phyloP scores from a whole-genome alignment of 2,329 filamentous ascomycete species.

The Stagonosporopsis chrysanthemi region DNA sequence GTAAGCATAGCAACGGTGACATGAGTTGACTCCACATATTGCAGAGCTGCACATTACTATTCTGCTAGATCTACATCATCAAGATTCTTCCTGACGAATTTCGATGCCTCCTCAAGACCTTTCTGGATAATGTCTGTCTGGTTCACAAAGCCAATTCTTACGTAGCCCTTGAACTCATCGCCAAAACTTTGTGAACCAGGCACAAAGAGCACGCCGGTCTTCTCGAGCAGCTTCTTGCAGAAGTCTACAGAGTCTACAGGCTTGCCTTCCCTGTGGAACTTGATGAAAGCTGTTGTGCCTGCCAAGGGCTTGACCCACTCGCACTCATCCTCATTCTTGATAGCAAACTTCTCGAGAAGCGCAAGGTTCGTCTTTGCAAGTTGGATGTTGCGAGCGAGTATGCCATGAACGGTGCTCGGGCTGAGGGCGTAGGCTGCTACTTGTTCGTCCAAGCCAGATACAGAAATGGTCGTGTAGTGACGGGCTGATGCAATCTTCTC shows the following conservation, averaged over 20 bases:
- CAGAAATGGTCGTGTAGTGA: slow-evolving; percentile 87
- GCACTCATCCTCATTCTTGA: slow-evolving; percentile 68
- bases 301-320: slow-evolving; percentile 78
- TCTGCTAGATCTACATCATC: slow-evolving; percentile 58
- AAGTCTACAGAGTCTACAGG: slow-evolving; percentile 76
- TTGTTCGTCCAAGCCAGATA: slow-evolving; percentile 81
- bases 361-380: slow-evolving; percentile 73
- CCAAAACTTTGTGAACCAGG: slow-evolving; percentile 81
- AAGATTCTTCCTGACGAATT: slow-evolving; percentile 64
- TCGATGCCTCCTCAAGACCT: slow-evolving; percentile 64
- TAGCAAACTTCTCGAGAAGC: slow-evolving; percentile 72
- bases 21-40: not conserved
- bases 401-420: slow-evolving; percentile 66
- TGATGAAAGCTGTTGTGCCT: slow-evolving; percentile 81
- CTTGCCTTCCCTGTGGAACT: slow-evolving; percentile 67
- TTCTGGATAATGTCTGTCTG: slow-evolving; percentile 73
- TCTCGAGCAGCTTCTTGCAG: slow-evolving; percentile 71
- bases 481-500: slow-evolving; percentile 69
- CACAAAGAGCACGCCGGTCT: slow-evolving; percentile 75
- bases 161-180: slow-evolving; percentile 72
- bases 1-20: not conserved
- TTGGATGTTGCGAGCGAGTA: slow-evolving; percentile 69
- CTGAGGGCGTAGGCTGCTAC: slow-evolving; percentile 79
- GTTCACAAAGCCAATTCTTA: slow-evolving; percentile 79
- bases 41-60: slow-evolving; percentile 12